These are phyloP conservation scores for Phylloporus arenicola DNA, from an alignment of 768 basidiomycete species.

Conservation along the genomic window DNA sequence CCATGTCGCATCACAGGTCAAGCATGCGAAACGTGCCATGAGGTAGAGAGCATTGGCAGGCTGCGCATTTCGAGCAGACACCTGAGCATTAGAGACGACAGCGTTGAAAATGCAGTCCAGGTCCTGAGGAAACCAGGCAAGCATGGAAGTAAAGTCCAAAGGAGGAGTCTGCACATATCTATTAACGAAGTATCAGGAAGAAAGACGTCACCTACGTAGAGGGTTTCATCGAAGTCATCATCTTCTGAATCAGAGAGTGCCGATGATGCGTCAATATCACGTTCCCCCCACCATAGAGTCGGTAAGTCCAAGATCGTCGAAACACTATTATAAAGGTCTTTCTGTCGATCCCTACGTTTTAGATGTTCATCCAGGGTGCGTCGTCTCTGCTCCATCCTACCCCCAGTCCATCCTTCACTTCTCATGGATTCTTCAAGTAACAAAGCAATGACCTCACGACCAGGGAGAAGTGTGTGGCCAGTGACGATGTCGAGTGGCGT, in stretches of 20 bases:
- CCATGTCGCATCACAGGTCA: slow-evolving; percentile 88
- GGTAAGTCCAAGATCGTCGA: slow-evolving; percentile 51
- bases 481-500: slow-evolving; percentile 88
- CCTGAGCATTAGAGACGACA: slow-evolving; percentile 70
- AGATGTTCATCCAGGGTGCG: slow-evolving; percentile 52
- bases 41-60: slow-evolving; percentile 92
- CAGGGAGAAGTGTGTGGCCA: slow-evolving; percentile 73
- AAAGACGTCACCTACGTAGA: slow-evolving; percentile 37
- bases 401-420: slow-evolving; percentile 75
- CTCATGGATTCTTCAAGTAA: slow-evolving; percentile 88
- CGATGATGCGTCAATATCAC: slow-evolving; percentile 40
- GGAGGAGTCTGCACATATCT: slow-evolving; percentile 54
- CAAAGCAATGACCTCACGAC: slow-evolving; percentile 80
- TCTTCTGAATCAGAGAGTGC: slow-evolving; percentile 44
- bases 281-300: slow-evolving; percentile 63
- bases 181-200: slow-evolving; percentile 3
- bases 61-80: slow-evolving; percentile 67
- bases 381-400: slow-evolving; percentile 66
- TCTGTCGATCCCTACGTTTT: slow-evolving; percentile 49
- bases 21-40: slow-evolving; percentile 86
- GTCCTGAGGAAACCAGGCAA: slow-evolving; percentile 82
- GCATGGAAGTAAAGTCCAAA: slow-evolving; percentile 78
- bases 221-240: slow-evolving; percentile 44
- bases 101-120: slow-evolving; percentile 77
- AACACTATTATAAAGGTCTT: slow-evolving; percentile 53